These are phyloP conservation scores for Colletotrichum melonis DNA, from an alignment of 2,329 filamentous ascomycete species.

Conservation along the genomic window DNA sequence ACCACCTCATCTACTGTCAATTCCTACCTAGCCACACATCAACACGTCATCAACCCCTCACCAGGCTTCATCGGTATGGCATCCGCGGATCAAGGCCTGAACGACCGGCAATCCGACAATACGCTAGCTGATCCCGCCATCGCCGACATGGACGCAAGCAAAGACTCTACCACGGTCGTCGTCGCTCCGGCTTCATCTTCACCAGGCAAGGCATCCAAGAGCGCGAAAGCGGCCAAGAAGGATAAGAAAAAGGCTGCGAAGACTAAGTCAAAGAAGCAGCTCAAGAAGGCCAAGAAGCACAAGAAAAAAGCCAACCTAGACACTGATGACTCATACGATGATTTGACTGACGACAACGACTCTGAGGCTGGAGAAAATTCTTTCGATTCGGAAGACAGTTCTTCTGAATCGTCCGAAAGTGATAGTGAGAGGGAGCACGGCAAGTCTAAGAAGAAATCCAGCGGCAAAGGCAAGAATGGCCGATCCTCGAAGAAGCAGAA, in stretches of 20 bases:
- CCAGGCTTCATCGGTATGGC: not conserved
- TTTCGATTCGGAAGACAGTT: not conserved
- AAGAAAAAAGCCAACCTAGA: not conserved
- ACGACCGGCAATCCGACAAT: not conserved
- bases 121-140: not conserved
- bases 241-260: not conserved
- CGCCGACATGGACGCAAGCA: not conserved
- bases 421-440: not conserved
- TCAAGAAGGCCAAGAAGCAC: not conserved
- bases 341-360: not conserved
- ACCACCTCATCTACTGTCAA: not conserved
- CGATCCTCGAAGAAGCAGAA: not conserved
- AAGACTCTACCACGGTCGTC: not conserved
- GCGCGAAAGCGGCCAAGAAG: not conserved
- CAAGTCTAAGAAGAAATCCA: constrained; percentile 4
- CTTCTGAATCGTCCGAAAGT: not conserved
- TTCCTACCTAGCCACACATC: not conserved
- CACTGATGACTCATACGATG: not conserved
- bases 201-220: not conserved
- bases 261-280: not conserved
- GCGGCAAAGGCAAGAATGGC: constrained; percentile 6
- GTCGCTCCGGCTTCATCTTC: not conserved
- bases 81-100: not conserved
- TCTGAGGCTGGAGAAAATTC: not conserved
- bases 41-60: not conserved